phyloP scores from a whole-genome alignment of 2,329 filamentous ascomycete genomes.

The Ilyonectria robusta region DNA sequence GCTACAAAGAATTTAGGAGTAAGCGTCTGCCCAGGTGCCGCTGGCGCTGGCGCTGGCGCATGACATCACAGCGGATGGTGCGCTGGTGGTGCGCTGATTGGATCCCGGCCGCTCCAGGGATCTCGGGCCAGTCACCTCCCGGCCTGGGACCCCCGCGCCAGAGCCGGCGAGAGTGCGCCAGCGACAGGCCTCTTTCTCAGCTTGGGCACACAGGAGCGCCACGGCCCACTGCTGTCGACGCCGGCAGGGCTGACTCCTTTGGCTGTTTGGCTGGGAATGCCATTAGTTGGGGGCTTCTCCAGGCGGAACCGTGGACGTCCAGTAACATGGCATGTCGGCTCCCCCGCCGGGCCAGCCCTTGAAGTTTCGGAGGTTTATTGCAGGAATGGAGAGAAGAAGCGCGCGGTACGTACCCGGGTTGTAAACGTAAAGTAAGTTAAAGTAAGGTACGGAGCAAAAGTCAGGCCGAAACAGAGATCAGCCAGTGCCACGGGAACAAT shows the following conservation, averaged over 20 bases:
- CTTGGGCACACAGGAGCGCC: constrained; percentile 18
- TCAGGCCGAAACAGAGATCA: background rate
- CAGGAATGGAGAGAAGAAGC: background rate
- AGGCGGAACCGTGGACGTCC: background rate
- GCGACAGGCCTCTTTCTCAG: constrained; percentile 16
- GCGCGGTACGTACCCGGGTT: background rate
- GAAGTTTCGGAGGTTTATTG: constrained; percentile 10
- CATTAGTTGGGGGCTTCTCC: constrained; percentile 3
- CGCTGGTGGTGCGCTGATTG: constrained; percentile 21
- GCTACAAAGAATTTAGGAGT: constrained; percentile 22
- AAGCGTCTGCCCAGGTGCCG: constrained; percentile 17
- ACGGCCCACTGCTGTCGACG: constrained; percentile 17
- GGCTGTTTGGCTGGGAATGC: constrained; percentile 11
- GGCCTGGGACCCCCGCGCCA: constrained; percentile 21
- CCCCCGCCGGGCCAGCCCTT: background rate
- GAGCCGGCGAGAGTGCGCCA: constrained; percentile 17
- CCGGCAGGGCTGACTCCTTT: constrained; percentile 28
- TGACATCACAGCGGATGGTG: constrained; percentile 29
- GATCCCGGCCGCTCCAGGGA: constrained; percentile 14
- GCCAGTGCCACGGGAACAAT: background rate
- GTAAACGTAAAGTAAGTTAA: too few species aligned
- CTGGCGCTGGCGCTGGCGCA: constrained; percentile 16
- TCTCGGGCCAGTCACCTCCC: constrained; percentile 17
- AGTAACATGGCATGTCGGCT: background rate
- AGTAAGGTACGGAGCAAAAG: background rate